Evolutionary conservation across 1,284 basidiomycete species (phyloP), one percentile per base, ranked within the genome.

Genomic region (Austroboletus niveus): DNA sequence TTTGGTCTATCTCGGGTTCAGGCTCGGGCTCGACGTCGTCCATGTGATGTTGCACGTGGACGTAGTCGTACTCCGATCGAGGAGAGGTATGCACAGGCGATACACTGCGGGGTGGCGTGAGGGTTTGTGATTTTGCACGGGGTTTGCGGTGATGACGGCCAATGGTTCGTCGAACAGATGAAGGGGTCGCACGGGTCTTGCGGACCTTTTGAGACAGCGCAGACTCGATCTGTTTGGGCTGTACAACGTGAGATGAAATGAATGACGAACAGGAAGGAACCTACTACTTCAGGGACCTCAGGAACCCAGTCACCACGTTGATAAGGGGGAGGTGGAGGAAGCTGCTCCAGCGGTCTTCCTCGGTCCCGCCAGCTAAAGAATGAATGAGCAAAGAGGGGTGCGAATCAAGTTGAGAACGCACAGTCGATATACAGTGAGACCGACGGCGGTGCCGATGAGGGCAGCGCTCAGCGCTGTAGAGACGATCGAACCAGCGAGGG

Each of bases 371-470:
- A 89, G 59, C 65, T 65, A 20, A 45, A 32, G 9, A 45, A 27
- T 41, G 30, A 3, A 50, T 60, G 51, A 58, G 51, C 35, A 17
- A 35, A 4, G 27, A 48, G 15, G 15, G 12, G 1, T 14, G 12
- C 10, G 34, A 44, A 30, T 42, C 45, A 42, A 47, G 29, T 35
- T 35, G 46, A 52, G 44, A 38, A 77, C 86, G 73, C 66, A 90
- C 89, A 91, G 72, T 68, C 87, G 81, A 72, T 89, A 91, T 42
- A 89, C 86, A 45, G 88, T 89, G 57, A 90, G 75, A 54, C 89
- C 88, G 46, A 91, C 88, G 15, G 89, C 89, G 34, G 87, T 85
- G 54, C 88, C 87, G 55, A 91, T 87, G 54, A 91, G 78, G 47
- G 86, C 89, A 57, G 88, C 87, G 71, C 79, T 87, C 69, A 91